phyloP scores from a whole-genome alignment of 371 early-diverging fungal species.

The Basidiobolus meristosporus region DNA sequence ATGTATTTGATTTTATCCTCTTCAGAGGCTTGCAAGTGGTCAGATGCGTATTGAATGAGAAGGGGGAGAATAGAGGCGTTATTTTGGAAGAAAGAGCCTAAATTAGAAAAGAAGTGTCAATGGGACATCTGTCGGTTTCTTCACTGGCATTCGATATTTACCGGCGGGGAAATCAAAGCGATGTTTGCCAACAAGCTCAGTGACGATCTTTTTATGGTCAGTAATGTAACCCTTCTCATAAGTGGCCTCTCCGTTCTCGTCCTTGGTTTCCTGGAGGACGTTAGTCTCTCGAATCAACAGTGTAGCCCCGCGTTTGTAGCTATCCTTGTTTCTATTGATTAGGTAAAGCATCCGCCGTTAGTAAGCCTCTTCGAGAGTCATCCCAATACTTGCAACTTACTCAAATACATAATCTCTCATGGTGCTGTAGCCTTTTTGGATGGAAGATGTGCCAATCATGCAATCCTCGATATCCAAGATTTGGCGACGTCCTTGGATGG shows the following conservation, averaged over 20 bases:
- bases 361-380: too few relatives aligned
- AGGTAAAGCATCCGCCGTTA: neutral
- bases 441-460: conserved; percentile 26
- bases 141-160: conserved; percentile 13
- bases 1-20: conserved; percentile 11
- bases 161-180: conserved; percentile 12
- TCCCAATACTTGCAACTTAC: too few relatives aligned
- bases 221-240: conserved; percentile 9
- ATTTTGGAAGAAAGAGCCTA: conserved; percentile 45
- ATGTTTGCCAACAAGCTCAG: conserved; percentile 13
- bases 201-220: conserved; percentile 14
- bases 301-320: conserved; percentile 27
- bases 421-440: conserved; percentile 16
- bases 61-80: conserved; percentile 34
- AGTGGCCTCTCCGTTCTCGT: conserved; percentile 1
- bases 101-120: conserved; percentile 14
- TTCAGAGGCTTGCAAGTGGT: too few relatives aligned
- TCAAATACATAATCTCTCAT: neutral
- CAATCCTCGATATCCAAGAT: conserved; percentile 46
- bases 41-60: conserved; percentile 26
- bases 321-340: conserved; percentile 11
- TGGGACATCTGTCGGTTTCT: too few relatives aligned
- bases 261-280: conserved; percentile 8
- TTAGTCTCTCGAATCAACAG: conserved; percentile 27
- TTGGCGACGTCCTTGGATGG: conserved; percentile 19